Evolutionary conservation across 2,329 filamentous ascomycete genomes (phyloP), one percentile per base, ranked within the genome.

Genomic region (Taxawa tesnikishii): DNA sequence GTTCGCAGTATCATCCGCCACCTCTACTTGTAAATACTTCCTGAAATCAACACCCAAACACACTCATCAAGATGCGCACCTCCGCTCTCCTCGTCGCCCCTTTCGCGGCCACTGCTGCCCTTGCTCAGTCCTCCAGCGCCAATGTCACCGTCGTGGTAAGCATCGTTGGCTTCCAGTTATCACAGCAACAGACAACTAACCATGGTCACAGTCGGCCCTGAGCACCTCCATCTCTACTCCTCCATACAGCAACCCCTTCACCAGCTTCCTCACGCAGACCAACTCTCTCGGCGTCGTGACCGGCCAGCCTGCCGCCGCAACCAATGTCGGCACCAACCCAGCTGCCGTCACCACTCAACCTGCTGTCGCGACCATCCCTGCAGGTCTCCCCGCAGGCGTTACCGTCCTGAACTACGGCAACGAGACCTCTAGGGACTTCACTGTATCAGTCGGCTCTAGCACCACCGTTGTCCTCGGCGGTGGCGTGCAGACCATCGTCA

Each of bases 201-300:
- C 17, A 13, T 9, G n/a, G 6, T 10, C 8, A 8, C 24, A 32
- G 31, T 29, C 31, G n/a, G 27, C 28, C 6, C 24, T 33, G 21
- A 43, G 28, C 32, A 34, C 28, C 26, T 32, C 33, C 25, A 45
- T 43, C 29, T 47, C 43, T 27, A 40, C 42, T 28, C 27, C 28
- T 30, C 28, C 44, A 12, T 56, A 65, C 55, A 46, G 45, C 12
- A 65, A 67, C 52, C 53, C 53, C 10, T 51, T 53, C 38, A 65
- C 60, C 25, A 44, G 51, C 34, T 66, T 55, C 51, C 53, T 63
- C 15, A 60, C 60, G 15, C 35, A 59, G 52, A 68, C 65, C 39
- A 61, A 68, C 53, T 61, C 61, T 13, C 40, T 53, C 14, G 64
- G 65, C 29, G 63, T 67, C 24, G 55, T 68, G 29, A 69, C 65